phyloP scores from a whole-genome alignment of 2,329 filamentous ascomycete genomes.

The Verticillium zaregamsianum region DNA sequence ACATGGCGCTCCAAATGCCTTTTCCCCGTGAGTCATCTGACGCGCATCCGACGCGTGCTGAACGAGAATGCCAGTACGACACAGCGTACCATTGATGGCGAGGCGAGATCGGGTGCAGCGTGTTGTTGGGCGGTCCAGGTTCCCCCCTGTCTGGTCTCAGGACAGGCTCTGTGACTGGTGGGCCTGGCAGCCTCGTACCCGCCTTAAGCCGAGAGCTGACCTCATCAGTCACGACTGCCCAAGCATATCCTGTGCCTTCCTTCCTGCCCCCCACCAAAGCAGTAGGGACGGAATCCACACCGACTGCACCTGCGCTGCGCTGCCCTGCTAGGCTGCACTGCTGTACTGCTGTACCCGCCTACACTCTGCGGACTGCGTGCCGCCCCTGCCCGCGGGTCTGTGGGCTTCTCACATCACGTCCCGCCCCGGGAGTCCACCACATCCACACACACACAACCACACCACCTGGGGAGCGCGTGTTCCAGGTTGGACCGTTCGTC shows the following conservation, averaged over 20 bases:
- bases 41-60: background rate
- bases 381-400: background rate
- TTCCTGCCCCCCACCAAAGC: background rate
- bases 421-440: background rate
- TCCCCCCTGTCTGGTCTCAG: background rate
- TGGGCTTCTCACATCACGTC: background rate
- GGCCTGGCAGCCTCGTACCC: background rate
- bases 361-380: background rate
- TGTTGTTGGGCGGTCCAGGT: background rate
- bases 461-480: background rate
- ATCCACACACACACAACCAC: background rate
- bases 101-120: background rate
- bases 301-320: background rate
- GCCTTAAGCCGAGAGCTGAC: background rate
- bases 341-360: background rate
- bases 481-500: background rate
- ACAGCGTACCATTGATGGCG: background rate
- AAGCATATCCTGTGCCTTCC: background rate
- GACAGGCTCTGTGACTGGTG: background rate
- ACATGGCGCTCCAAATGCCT: background rate
- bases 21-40: background rate
- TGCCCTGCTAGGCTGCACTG: background rate
- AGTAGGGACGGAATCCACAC: background rate
- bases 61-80: background rate
- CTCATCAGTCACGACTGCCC: background rate